Evolutionary conservation across 352 stramenopile genomes (phyloP).

Genomic region (Pythium monospermum): DNA sequence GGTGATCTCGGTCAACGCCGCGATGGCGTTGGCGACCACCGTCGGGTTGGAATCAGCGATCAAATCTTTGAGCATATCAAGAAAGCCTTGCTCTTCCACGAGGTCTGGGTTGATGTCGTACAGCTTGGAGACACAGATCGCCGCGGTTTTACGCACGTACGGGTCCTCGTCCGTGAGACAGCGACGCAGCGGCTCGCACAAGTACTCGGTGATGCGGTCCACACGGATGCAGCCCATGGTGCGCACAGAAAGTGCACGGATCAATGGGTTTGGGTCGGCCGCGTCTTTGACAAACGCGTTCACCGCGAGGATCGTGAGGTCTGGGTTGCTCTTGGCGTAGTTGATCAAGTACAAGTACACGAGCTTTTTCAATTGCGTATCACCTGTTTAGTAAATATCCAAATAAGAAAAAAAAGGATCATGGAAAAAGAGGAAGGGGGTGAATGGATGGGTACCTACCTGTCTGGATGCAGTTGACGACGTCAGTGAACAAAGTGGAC

Average conservation of each 20-base stretch:
- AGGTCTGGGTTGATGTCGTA: constrained; percentile 99
- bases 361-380: constrained; percentile 99
- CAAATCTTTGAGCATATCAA: constrained; percentile 96
- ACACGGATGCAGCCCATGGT: constrained; percentile 99
- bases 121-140: constrained; percentile 99
- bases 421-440: neutral
- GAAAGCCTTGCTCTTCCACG: constrained; percentile 94
- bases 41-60: constrained; percentile 98
- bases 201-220: constrained; percentile 98
- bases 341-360: constrained; percentile 99
- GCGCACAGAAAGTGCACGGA: constrained; percentile 96
- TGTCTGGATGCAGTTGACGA: constrained; percentile 99
- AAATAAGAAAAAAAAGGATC: neutral
- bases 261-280: constrained; percentile 90
- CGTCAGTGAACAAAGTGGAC: constrained; percentile 98
- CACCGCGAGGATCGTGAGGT: constrained; percentile 98
- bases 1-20: constrained; percentile 96
- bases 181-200: constrained; percentile 95
- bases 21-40: constrained; percentile 99
- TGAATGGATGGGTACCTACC: constrained; percentile 29
- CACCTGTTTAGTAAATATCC: constrained; percentile 35
- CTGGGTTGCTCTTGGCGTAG: constrained; percentile 99
- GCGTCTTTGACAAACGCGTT: constrained; percentile 98
- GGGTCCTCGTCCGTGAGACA: constrained; percentile 95
- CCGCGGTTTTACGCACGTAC: constrained; percentile 99